Base-by-base conservation (phyloP, 2,329 filamentous ascomycete species). In the Tolypocladium sp. region DNA sequence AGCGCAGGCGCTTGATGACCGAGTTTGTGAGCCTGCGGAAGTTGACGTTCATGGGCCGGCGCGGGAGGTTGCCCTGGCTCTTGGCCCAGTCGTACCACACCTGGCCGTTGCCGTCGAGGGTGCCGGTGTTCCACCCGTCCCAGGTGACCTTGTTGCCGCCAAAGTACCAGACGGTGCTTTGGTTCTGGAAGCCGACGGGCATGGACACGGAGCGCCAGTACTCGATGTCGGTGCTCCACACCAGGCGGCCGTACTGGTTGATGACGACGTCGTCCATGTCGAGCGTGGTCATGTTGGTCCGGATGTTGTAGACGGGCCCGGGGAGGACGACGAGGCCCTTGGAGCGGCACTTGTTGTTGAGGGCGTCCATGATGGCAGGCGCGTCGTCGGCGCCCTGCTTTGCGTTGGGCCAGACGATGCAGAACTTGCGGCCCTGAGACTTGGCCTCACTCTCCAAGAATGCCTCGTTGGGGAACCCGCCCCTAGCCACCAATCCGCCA, bases 51-150 rank as follows among this genome's bases (percentile, higher is more conserved):
- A 85, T 77, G 10, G 81, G 82, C 12, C 82, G 74, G 15, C 76
- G 69, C 3, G 77, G 72, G 59, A 79, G 73, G 61, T 83, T 83
- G 38, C 73, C 75, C 13, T 65, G 64, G 17, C 74, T 71, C 35
- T 71, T 67, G 55, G 76, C 74, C 67, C 76, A 80, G 61, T 82
- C 74, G 64, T 86, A 85, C 83, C 83, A 86, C 3, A 77, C 74
- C 64, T 85, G 79, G 2, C 83, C 83, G 64, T 86, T 85, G 12
- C 83, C 83, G 65, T 85, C 76, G 17, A 86, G 70, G 2, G 79
- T 83, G 5, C 83, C 83, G 25, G 70, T 68, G 15, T 79, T 79
- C 63, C 78, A 70, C 12, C 82, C 82, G 40, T 79, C 71, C 61
- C 80, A 75, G 12, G 71, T 67, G 30, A 87, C 71, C 38, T 78